phyloP scores from a whole-genome alignment of 345 rosid species.

The Eucalyptus marginata region DNA sequence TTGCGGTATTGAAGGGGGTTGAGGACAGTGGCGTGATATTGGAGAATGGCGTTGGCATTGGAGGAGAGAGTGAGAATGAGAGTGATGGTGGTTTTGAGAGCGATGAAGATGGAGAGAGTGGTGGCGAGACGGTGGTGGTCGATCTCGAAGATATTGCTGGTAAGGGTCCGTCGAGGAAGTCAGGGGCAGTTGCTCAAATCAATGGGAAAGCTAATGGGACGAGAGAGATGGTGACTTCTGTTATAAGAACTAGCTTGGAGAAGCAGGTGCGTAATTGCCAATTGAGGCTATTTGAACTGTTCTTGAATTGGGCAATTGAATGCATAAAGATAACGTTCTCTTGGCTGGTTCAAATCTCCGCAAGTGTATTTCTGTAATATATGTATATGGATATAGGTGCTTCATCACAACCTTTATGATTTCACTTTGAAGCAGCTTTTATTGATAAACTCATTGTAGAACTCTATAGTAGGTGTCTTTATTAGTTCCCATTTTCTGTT shows the following conservation, averaged over 20 bases:
- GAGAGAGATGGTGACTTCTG: constrained; percentile 92
- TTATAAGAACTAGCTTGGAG: constrained; percentile 84
- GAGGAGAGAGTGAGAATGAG: constrained; percentile 25
- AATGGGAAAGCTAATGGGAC: constrained; percentile 51
- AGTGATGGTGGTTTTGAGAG: constrained; percentile 6
- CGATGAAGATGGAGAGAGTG: constrained; percentile 7
- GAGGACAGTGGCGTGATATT: constrained; percentile 5
- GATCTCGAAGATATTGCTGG: constrained; percentile 98
- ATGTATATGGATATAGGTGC: not conserved
- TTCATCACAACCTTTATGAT: not conserved
- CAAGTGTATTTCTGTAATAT: not conserved
- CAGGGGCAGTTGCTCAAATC: constrained; percentile 17
- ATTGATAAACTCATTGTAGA: not conserved
- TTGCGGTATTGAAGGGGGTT: constrained; percentile 40
- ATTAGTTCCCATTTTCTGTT: not conserved
- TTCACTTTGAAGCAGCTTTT: not conserved
- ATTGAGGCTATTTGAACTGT: not conserved
- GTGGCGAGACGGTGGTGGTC: constrained; percentile 27
- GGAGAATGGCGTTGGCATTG: not conserved
- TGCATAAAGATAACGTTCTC: not conserved
- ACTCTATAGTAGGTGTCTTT: not conserved
- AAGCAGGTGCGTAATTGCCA: constrained; percentile 48
- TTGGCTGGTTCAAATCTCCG: not conserved
- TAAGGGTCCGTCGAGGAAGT: constrained; percentile 61
- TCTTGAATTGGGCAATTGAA: not conserved